Evolutionary conservation across 2,329 filamentous ascomycete genomes (phyloP), one percentile per base, ranked within the genome.

Genomic region (Trichoderma hamatum): DNA sequence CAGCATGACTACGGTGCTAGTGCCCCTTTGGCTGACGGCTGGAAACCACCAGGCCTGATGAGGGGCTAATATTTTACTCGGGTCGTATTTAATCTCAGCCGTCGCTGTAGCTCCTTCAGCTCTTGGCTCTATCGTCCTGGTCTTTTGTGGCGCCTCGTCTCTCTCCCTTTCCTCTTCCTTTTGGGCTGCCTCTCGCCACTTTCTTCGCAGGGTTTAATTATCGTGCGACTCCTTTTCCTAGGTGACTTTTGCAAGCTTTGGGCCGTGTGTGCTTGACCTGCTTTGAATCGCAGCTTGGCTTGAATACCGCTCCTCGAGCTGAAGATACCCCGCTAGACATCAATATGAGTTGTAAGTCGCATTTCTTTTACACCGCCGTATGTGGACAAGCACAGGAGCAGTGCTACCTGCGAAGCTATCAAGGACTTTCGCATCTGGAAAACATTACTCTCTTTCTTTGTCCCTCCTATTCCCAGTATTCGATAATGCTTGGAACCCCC

Each of bases 331-430:
- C 70, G 70, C 70, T 55, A 71, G 64, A 14, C 49, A 59, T 60
- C 72, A 75, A 75, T 67, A 82, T 82, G 80, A 81, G 79, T 73
- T 81, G 80, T 82, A 75, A 80, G 80, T 80, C 56, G 32, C 54
- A 24, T 9, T 34, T n/a, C 26, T 16, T 16, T 68, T 32, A 30
- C 55, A 30, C 56, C 43, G 34, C 65, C 16, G 65, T 26, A 43
- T n/a, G 9, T 36, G 30, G 54, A 24, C 49, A 19, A 30, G 30
- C 36, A 36, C 7, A 21, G 28, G 24, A 39, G n/a, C 13, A 30
- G 36, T 16, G n/a, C 9, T 19, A 16, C 43, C 32, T 55, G 51
- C 21, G 32, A 30, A 6, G 24, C 34, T 28, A 24, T 39, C 19
- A 58, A n/a, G 32, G 39, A 26, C 7, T 49, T 11, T n/a, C 30